Evolutionary conservation across 352 stramenopile species (phyloP), one percentile per base, ranked within the genome.

Genomic region (Phytophthora hibernalis): DNA sequence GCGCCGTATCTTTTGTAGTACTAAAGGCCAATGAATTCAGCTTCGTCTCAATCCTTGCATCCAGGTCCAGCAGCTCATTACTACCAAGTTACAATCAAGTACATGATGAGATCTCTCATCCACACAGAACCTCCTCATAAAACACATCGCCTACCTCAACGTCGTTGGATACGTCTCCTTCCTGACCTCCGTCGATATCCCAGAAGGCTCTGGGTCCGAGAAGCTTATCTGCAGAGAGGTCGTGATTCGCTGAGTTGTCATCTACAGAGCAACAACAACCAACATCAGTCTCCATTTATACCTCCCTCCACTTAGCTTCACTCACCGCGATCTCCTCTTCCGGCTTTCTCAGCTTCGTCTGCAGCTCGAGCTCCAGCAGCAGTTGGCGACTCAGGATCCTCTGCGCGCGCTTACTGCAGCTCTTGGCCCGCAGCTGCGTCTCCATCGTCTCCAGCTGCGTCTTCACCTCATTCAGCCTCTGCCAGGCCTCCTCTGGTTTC

Each of bases 351-450:
- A 85, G 38, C 42, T 67, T 78, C 51, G 59, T 76, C 21, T 54
- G 51, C 1, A 83, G 42, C 21, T 89, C 80, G 37, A 89, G 60
- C 49, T 82, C 63, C 24, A 87, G 56, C 40, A 89, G 20, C 33
- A 68, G 21, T 3, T 68, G 65, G 8, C 80, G 76, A n/a, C 72
- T 53, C 20, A 65, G 49, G 38, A 89, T 64, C 13, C 80, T 74
- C 50, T 71, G 50, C 0, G 52, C 13, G 38, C 82, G 82, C 47
- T 58, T 54, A 49, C 26, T 66, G 43, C 67, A 77, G 15, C 45
- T 33, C 18, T 50, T 59, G 12, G 5, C 33, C 11, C 28, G 53
- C 22, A 89, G 65, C 37, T 68, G 51, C 3, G 44, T 42, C 68
- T 76, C 69, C 54, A 64, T 44, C 20, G 15, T 48, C 54, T 63